Conservation (phyloP, 2,329 filamentous ascomycete species). For the Pseudogymnoascus sp. region DNA sequence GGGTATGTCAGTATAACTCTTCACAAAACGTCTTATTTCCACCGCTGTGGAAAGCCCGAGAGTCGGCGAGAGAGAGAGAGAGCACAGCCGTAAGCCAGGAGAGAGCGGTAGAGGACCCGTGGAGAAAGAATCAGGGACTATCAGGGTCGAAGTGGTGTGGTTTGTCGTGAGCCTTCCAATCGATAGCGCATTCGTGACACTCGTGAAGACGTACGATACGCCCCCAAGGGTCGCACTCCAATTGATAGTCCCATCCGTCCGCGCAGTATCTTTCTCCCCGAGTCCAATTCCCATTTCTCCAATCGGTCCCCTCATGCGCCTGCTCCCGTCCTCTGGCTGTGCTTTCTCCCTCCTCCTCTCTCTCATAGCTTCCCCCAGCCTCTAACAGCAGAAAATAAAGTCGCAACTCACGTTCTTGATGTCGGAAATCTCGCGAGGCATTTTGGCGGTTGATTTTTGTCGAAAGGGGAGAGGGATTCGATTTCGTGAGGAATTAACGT, state of each 20-base stretch:
- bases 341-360: neutral
- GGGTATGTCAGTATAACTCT: conserved; percentile 9
- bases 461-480: conserved; percentile 15
- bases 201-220: neutral
- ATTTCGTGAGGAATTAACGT: conserved; percentile 7
- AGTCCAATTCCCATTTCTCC: neutral
- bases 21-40: neutral
- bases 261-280: neutral
- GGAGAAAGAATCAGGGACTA: neutral
- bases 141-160: neutral
- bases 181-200: conserved; percentile 23
- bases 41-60: neutral
- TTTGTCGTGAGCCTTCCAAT: neutral
- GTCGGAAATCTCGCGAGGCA: conserved; percentile 96
- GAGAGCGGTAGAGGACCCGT: neutral
- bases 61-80: neutral
- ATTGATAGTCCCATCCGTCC: neutral
- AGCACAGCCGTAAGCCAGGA: neutral
- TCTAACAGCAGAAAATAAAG: neutral
- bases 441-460: conserved; percentile 54
- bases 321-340: neutral
- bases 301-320: neutral
- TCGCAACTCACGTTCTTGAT: conserved; percentile 67
- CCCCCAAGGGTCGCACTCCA: neutral
- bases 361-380: neutral